Evolutionary conservation across 1,284 basidiomycete species (phyloP).

Genomic region (Coniophora puteana): DNA sequence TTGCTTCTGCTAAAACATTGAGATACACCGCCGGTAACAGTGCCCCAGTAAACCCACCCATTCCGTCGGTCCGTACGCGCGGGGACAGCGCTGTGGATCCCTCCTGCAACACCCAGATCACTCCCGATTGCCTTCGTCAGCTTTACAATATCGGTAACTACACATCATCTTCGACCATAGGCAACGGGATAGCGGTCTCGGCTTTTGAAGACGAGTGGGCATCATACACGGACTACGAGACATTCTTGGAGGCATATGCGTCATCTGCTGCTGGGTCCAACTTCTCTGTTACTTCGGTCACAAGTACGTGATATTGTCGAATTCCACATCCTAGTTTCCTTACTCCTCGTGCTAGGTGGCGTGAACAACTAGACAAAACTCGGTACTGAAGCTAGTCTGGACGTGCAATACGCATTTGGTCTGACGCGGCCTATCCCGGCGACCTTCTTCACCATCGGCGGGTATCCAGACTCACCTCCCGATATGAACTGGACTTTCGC

Average conservation of each 20-base stretch:
- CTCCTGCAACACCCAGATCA: too few species aligned
- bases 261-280: slow-evolving; percentile 18
- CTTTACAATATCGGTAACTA: too few species aligned
- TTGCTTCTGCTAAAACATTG: too few species aligned
- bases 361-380: slow-evolving; percentile 52
- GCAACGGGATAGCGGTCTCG: slow-evolving; percentile 45
- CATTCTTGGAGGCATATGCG: slow-evolving; percentile 43
- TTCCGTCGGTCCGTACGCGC: too few species aligned
- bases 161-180: slow-evolving; percentile 18
- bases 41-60: too few species aligned
- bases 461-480: slow-evolving; percentile 53
- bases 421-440: slow-evolving; percentile 60
- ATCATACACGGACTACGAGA: slow-evolving; percentile 44
- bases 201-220: slow-evolving; percentile 51
- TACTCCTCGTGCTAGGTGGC: slow-evolving; percentile 40
- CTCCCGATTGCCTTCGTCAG: too few species aligned
- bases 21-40: too few species aligned
- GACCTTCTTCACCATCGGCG: slow-evolving; percentile 55
- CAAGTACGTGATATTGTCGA: slow-evolving; percentile 42
- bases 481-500: slow-evolving; percentile 37
- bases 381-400: slow-evolving; percentile 49
- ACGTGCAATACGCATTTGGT: too few species aligned
- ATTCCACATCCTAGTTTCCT: too few species aligned
- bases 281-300: slow-evolving; percentile 40
- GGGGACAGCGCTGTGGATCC: too few species aligned